Base-by-base conservation (phyloP, 1,284 basidiomycete species). In the Rhizoctonia solani region DNA sequence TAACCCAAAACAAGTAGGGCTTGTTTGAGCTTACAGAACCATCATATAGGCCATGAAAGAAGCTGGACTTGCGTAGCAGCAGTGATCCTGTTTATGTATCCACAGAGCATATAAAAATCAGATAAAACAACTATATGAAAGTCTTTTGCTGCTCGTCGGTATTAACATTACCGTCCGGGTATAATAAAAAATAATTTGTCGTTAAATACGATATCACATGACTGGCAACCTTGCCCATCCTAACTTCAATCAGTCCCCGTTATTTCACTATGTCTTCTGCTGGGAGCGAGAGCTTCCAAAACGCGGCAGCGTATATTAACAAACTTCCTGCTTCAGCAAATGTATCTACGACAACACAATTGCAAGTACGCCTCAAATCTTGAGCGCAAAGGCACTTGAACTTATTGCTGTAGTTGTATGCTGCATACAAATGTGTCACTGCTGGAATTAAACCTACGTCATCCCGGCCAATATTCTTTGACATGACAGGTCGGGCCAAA, bases 381-480 rank as follows among this genome's bases (percentile, higher is more conserved):
- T 27, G 21, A 3, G 30, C n/a, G 23, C 21, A 27, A 37, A 27
- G 19, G 5, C 23, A 23, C 30, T n/a, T 52, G 16, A 41, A 65
- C 50, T 16, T n/a, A 32, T 27, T 25, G 21, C 30, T 52, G 76
- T 79, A 95, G 92, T 79, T 96, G 11, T 96, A 96, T 77, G 90
- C 90, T 44, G 79, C 94, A 67, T 96, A 85, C 86, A 95, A 95
- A 76, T 84, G 81, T 74, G 76, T 91, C 25, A 90, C 86, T 5
- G 81, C 84, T 21, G 81, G 85, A 0, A 74, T 82, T 13, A 73
- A 71, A n/a, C 86, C 91, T 21, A 79, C 77, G 37, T 79, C 78
- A 5, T 74, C 85, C 2, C 83, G 89, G 1, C 94, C 93, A 0
- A 90, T 89, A 4, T 81, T 95, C 30, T 92, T 95, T 73, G 91